Evolutionary conservation across 768 basidiomycete species (phyloP), one percentile per base, ranked within the genome.

Genomic region (Serendipita sp.): DNA sequence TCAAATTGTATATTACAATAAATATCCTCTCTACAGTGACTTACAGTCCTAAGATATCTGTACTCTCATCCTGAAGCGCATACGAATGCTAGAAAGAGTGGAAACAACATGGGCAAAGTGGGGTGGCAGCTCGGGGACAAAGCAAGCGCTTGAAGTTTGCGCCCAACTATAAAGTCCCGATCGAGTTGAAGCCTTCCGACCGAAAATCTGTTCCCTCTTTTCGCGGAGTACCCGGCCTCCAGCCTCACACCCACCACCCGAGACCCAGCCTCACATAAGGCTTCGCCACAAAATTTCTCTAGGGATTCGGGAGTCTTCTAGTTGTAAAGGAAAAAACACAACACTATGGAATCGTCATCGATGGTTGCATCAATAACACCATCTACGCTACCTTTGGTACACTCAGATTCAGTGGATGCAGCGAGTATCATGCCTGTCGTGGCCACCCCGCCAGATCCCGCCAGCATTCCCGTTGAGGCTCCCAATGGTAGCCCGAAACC

Each of bases 371-470:
- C 48, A 51, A 18, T 32, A 32, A 18, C 30, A n/a, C 56, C 11
- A 60, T 35, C 56, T 41, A 41, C 41, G 41, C 41, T 41, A 13
- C 41, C 41, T 41, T 41, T 41, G 41, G 41, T 13, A 8, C 56
- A n/a, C 10, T 32, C 34, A 28, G 30, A 32, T n/a, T 32, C 56
- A 11, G 34, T 60, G 56, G 56, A 60, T n/a, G 36, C 30, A 10
- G 34, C 56, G 56, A 60, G 56, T 35, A 28, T 32, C 8, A n/a
- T 28, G 10, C 56, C 56, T 11, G 56, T 38, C 16, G 36, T 36
- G 28, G 56, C 56, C 11, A 60, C 56, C 10, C 56, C 56, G 8
- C 56, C 56, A 34, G 56, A 60, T 60, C 56, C 56, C n/a, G 36
- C 18, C 10, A 28, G 28, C 10, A 60, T 60, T 34, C 56, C 56